phyloP scores from a whole-genome alignment of 73 alveolate genomes.

The Diophrys sp. region DNA sequence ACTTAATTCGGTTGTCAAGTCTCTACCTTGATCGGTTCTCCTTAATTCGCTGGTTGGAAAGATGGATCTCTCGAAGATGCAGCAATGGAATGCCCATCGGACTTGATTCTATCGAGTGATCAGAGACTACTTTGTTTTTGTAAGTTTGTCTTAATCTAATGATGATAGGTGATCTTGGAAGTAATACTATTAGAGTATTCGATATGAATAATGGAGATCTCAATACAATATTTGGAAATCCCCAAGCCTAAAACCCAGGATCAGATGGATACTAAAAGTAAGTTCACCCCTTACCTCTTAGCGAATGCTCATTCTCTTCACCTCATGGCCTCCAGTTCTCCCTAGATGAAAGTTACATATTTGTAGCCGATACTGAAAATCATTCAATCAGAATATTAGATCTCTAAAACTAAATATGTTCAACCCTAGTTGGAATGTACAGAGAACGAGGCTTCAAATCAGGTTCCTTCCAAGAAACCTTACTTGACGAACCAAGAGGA shows the following conservation, averaged over 20 bases:
- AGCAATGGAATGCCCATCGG: not conserved
- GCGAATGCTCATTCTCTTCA: constrained; percentile 25
- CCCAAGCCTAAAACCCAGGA: not conserved
- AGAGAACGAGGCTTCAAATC: constrained; percentile 7
- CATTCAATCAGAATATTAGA: constrained; percentile 28
- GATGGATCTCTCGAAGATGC: not conserved
- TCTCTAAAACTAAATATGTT: constrained; percentile 18
- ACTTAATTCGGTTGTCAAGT: not conserved
- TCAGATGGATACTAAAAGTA: constrained; percentile 35
- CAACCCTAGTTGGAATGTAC: constrained; percentile 33
- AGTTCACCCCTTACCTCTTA: constrained; percentile 4
- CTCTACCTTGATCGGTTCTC: not conserved
- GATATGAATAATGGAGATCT: constrained; percentile 8
- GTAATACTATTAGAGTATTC: constrained; percentile 18
- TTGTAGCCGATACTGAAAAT: constrained; percentile 42
- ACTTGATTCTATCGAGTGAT: not conserved
- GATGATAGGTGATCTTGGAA: constrained; percentile 27
- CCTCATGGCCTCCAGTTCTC: constrained; percentile 42
- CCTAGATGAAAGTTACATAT: constrained; percentile 28
- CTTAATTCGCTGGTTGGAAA: not conserved
- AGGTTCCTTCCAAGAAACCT: not conserved
- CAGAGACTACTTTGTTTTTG: not conserved
- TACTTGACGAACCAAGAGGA: constrained; percentile 45
- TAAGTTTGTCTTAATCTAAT: not conserved
- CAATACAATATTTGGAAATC: constrained; percentile 14